A percentile compares a stretch with the other conserved stretches of the same genome.
Evolutionary conservation across 768 basidiomycete species (phyloP).

Genomic region (Hericium alpestre): DNA sequence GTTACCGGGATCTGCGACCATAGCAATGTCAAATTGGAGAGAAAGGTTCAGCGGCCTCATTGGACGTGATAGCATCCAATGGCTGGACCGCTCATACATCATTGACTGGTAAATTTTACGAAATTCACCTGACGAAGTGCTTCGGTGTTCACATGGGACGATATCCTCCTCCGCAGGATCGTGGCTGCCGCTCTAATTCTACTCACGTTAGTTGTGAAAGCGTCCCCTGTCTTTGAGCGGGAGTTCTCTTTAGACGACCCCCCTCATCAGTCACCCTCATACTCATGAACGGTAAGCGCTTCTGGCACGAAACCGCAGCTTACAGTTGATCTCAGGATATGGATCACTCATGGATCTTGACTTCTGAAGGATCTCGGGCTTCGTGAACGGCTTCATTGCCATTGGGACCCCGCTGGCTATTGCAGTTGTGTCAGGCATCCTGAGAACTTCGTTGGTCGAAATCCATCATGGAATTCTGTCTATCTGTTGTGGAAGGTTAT

Average conservation of each 20-base stretch:
- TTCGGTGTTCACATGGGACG: constrained; percentile 17
- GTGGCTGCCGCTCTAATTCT: constrained; percentile 31
- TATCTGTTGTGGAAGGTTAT: constrained; percentile 29
- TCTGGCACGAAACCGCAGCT: background rate
- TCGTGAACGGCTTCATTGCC: constrained; percentile 36
- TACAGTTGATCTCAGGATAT: background rate
- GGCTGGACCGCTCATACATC: constrained; percentile 32
- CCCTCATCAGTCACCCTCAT: constrained; percentile 32
- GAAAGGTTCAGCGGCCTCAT: background rate
- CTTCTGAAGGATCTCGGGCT: constrained; percentile 34
- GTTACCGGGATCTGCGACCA: background rate
- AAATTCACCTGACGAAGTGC: background rate
- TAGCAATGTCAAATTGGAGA: background rate
- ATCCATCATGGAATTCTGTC: constrained; percentile 51
- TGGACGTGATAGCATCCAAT: constrained; percentile 12
- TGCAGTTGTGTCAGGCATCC: constrained; percentile 26
- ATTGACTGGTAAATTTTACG: constrained; percentile 38
- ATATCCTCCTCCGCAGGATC: constrained; percentile 15
- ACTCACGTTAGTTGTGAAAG: constrained; percentile 27
- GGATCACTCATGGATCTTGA: background rate
- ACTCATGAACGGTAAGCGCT: constrained; percentile 6
- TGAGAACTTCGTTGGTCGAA: constrained; percentile 35
- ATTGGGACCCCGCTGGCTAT: constrained; percentile 35
- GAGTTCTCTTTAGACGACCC: constrained; percentile 31
- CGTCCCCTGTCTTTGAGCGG: constrained; percentile 19